Evolutionary conservation across 1,139 yeast genomes (phyloP), one percentile per base, ranked within the genome.

Genomic region (Trichomonascaceae sp.): DNA sequence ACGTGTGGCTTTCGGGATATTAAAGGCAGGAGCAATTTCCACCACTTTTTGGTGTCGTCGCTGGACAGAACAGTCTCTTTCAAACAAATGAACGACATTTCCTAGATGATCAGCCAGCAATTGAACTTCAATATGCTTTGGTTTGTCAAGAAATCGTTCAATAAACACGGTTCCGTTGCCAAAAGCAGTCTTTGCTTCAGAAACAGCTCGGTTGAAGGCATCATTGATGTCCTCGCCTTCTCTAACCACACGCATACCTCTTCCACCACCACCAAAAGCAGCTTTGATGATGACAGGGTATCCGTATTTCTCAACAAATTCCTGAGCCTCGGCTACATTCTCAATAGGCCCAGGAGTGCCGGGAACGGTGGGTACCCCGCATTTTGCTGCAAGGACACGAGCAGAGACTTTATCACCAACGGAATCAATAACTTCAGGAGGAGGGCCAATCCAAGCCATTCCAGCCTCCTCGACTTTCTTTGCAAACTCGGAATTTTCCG

Each of bases 201-300:
- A 86, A 45, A 87, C 83, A 47, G 99, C 99, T 74, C 99, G 85
- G 66, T 79, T 77, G 76, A 93, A 93, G 43, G 98, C 98, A 71
- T 93, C 98, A 52, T 72, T 84, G 59, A 93, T 83, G 69, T 85
- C 90, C 63, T 93, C 99, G 64, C 97, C 98, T 72, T 93, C 97
- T 69, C 95, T 81, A 51, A 95, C 99, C 53, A 93, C 98, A 76
- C 99, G 85, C 99, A 93, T 93, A 79, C 99, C 99, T 75, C 99
- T 85, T 68, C 99, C 99, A 79, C 99, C 99, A 75, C 99, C 99
- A 72, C 99, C 99, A 69, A 87, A 93, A 47, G 99, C 99, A 47
- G 99, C 99, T 75, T 93, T 93, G 73, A 93, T 91, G 71, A 93
- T 93, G 51, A 93, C 98, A 9, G 99, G 99, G 74, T 71, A 91